A percentile compares a stretch with the other conserved stretches of the same genome.
phyloP scores from a whole-genome alignment of 345 rosid genomes.

The Salix koriyanagi region DNA sequence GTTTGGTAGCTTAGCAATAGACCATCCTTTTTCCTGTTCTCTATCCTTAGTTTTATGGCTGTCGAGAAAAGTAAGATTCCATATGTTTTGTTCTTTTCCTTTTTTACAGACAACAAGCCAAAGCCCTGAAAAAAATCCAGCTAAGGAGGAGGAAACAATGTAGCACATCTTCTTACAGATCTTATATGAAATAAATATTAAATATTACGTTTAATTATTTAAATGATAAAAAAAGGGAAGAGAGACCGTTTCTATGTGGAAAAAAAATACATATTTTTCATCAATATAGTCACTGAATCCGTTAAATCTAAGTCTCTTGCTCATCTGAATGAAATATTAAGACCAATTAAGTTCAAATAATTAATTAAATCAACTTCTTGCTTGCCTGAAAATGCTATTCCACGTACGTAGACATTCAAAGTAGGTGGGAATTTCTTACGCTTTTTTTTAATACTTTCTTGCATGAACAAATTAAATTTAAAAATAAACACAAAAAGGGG shows the following conservation, averaged over 20 bases:
- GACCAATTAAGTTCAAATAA: not conserved
- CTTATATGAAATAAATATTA: not conserved
- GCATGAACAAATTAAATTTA: not conserved
- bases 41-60: conserved; percentile 17
- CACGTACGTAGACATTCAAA: not conserved
- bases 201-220: not conserved
- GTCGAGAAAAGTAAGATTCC: conserved; percentile 51
- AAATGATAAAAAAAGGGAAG: too few relatives aligned
- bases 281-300: not conserved
- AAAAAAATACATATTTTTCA: not conserved
- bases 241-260: not conserved
- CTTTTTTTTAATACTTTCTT: not conserved
- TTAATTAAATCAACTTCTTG: not conserved
- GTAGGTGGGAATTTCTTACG: not conserved
- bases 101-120: conserved; percentile 49
- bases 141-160: not conserved
- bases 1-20: conserved; percentile 2
- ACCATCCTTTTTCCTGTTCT: not conserved
- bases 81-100: conserved; percentile 59
- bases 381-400: not conserved
- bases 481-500: too few relatives aligned
- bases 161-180: not conserved
- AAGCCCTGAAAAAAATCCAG: conserved; percentile 17
- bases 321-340: not conserved
- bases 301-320: not conserved